A percentile compares a stretch with the other conserved stretches of the same genome.
Conservation (phyloP, 306 rosid genomes). For the Cucumis cinereus region DNA sequence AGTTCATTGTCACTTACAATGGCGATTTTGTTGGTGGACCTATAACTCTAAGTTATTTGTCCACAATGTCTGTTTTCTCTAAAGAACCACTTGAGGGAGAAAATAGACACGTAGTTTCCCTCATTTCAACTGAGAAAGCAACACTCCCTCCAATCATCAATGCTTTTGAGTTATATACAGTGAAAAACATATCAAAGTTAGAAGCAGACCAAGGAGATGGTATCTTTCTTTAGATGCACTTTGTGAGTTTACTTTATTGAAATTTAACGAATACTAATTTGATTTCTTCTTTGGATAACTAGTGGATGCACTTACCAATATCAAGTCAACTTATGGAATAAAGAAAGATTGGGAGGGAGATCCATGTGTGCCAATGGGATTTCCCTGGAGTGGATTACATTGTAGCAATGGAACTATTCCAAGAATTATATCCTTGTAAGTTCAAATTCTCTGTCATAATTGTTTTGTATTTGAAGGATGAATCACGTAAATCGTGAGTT, state of each 20-base stretch:
- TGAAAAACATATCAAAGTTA: neutral
- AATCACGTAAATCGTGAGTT: neutral
- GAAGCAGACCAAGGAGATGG: conserved; percentile 7
- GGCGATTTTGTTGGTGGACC: neutral
- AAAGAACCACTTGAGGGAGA: neutral
- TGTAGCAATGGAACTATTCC: conserved; percentile 7
- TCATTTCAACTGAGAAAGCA: neutral
- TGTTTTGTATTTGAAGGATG: conserved; percentile 2
- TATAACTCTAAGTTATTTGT: conserved; percentile 16
- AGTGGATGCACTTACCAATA: conserved; percentile 38
- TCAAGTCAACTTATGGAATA: conserved; percentile 25
- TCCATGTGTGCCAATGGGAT: neutral
- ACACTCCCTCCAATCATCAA: conserved; percentile 38
- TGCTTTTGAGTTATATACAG: conserved; percentile 19
- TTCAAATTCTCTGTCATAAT: neutral
- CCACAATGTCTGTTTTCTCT: neutral
- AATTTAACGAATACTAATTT: neutral
- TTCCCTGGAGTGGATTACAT: neutral
- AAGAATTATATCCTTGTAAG: conserved; percentile 35
- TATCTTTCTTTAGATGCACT: neutral
- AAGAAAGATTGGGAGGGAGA: neutral
- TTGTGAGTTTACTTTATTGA: neutral
- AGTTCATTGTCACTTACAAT: conserved; percentile 11
- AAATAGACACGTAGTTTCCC: neutral
- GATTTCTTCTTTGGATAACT: neutral